Base-by-base conservation (phyloP, 768 basidiomycete species). In the Gymnopilus dilepis region DNA sequence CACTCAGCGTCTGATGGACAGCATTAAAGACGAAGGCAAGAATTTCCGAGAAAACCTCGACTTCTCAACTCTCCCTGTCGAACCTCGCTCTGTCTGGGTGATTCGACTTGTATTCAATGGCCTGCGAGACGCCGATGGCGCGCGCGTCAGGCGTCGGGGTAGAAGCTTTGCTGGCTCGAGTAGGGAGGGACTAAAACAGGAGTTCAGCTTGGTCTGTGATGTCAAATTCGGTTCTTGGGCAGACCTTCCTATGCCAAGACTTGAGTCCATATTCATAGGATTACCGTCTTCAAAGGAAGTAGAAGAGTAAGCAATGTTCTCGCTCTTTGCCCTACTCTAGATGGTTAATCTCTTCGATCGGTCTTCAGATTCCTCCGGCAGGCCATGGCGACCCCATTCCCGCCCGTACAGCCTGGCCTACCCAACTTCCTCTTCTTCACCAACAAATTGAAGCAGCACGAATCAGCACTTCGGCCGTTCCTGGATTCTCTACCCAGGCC, bases 361-460 rank as follows among this genome's bases (percentile, higher is more conserved):
- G 42, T 13, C 30, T 21, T 15, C 34, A 37, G 34, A 7, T 34
- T 26, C 24, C 31, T 41, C 11, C 11, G 15, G 6, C 50, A 24
- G 34, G 34, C 34, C 34, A 31, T 42, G 26, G 26, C 19, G 45
- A 11, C 45, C 19, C 11, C 31, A 50, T 24, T 11, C 19, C 30
- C 31, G 66, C 64, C 22, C 67, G 64, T 26, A 55, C 52, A 43
- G 58, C 68, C 21, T 41, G 40, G n/a, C 15, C 28, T 69, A 5
- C 68, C 66, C 11, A 48, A 45, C 8, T 34, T 51, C 6, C 56
- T 67, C 8, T 37, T 58, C 30, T 55, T 69, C 37, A 56, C 63
- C 7, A 51, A 47, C 30, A 61, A 67, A n/a, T 59, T 69, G 41
- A 60, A 34, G n/a, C 60, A 60, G 17, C 64, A 69, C 38, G 28